phyloP scores from a whole-genome alignment of 257 asterid genomes.

The Solanum microdontum region DNA sequence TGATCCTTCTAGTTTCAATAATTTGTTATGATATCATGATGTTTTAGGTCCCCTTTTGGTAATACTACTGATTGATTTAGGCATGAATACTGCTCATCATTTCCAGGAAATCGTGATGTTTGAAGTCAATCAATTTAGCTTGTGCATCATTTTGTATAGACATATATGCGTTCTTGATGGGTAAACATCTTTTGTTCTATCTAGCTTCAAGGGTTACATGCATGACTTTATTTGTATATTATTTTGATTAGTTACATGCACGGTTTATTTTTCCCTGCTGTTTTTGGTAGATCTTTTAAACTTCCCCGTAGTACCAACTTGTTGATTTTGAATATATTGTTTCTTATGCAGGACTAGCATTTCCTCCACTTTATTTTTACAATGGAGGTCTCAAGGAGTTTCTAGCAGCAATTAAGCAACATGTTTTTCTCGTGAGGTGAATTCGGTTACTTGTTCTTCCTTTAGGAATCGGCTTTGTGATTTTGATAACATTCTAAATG shows the following conservation, averaged over 20 bases:
- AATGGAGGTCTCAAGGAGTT: slow-evolving; percentile 96
- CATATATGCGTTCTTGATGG: neutral
- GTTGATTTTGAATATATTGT: neutral
- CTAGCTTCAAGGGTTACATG: neutral
- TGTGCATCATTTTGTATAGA: neutral
- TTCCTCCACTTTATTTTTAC: slow-evolving; percentile 90
- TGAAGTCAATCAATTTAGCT: neutral
- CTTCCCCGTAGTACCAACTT: neutral
- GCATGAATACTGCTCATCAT: neutral
- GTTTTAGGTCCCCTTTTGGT: neutral
- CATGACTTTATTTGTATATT: neutral
- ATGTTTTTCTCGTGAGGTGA: slow-evolving; percentile 73
- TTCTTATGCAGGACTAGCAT: slow-evolving; percentile 68
- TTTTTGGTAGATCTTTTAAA: neutral
- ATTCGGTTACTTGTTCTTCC: slow-evolving; percentile 10
- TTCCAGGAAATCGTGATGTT: neutral
- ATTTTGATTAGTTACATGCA: neutral
- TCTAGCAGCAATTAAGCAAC: slow-evolving; percentile 78
- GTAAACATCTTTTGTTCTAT: neutral
- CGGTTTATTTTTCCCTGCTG: neutral
- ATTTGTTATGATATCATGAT: neutral
- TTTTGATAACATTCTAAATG: neutral
- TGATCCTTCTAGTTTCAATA: neutral
- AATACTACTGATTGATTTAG: neutral
- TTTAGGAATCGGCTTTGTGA: neutral